Percentiles rank a stretch among this genome's conserved stretches.
These are phyloP conservation scores for Durusdinium trenchii DNA, from an alignment of 73 alveolate species.

Conservation along the genomic window DNA sequence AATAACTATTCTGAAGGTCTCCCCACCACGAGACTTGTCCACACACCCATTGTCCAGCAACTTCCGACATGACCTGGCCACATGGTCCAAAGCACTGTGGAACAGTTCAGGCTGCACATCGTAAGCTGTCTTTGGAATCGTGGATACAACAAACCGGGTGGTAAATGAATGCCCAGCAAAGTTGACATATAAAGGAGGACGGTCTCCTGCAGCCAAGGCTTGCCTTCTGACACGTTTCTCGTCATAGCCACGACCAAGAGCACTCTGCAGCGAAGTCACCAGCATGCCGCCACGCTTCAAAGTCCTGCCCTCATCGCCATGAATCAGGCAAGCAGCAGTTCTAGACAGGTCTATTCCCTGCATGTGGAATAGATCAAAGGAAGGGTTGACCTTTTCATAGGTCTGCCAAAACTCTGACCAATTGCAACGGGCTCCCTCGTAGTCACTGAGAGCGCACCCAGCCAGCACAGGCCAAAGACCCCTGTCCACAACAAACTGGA, in stretches of 20 bases:
- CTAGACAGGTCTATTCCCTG: background rate
- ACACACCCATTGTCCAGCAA: background rate
- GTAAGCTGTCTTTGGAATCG: background rate
- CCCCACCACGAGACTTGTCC: background rate
- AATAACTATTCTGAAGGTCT: background rate
- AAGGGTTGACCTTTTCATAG: background rate
- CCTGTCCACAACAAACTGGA: background rate
- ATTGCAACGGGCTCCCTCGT: background rate
- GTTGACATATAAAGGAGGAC: background rate
- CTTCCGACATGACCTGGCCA: background rate
- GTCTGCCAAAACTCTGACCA: background rate
- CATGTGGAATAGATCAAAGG: background rate
- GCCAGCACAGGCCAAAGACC: conserved; percentile 29
- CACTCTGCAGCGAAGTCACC: background rate
- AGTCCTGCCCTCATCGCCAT: conserved; percentile 30
- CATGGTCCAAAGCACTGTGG: background rate
- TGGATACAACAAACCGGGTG: background rate
- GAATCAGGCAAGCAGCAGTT: background rate
- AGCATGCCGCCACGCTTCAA: background rate
- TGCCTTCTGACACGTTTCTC: background rate
- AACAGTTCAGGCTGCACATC: background rate
- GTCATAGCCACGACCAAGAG: background rate
- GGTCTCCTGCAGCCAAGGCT: background rate
- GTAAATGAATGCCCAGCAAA: conserved; percentile 27
- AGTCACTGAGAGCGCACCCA: background rate